Conservation (phyloP, 1,139 yeast genomes). For the Ashbya aceris region DNA sequence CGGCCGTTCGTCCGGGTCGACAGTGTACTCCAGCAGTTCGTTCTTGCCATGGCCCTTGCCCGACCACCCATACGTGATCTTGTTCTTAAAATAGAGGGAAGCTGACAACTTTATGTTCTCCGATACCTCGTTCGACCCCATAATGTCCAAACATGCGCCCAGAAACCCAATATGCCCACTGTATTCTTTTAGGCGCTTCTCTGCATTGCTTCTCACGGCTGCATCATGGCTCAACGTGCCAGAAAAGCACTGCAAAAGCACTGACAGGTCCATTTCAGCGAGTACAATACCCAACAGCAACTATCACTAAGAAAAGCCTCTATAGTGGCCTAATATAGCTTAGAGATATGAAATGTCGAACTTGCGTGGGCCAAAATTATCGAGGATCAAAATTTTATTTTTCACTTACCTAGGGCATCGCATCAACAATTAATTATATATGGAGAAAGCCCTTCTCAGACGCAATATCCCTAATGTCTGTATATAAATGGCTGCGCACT, state of each 20-base stretch:
- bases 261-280: constrained; percentile 50
- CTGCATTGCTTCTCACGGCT: constrained; percentile 57
- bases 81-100: constrained; percentile 80
- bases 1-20: constrained; percentile 65
- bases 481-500: no score
- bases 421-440: no score
- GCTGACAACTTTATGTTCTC: constrained; percentile 64
- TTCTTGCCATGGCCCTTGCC: constrained; percentile 24
- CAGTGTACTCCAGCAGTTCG: constrained; percentile 29
- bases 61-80: constrained; percentile 58
- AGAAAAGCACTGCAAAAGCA: constrained; percentile 66
- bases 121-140: constrained; percentile 45
- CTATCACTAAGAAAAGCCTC: no score
- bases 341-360: background rate
- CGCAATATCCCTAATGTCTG: no score
- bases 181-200: constrained; percentile 49
- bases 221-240: constrained; percentile 73
- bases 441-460: no score
- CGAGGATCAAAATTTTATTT: constrained; percentile 10
- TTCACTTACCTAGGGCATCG: no score
- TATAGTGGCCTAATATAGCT: no score
- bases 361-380: background rate
- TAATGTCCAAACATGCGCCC: constrained; percentile 74
- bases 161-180: constrained; percentile 60
- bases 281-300: background rate